Evolutionary conservation across 192 early-diverging fungal species (phyloP).

Genomic region (Dimargaris cristalligena): DNA sequence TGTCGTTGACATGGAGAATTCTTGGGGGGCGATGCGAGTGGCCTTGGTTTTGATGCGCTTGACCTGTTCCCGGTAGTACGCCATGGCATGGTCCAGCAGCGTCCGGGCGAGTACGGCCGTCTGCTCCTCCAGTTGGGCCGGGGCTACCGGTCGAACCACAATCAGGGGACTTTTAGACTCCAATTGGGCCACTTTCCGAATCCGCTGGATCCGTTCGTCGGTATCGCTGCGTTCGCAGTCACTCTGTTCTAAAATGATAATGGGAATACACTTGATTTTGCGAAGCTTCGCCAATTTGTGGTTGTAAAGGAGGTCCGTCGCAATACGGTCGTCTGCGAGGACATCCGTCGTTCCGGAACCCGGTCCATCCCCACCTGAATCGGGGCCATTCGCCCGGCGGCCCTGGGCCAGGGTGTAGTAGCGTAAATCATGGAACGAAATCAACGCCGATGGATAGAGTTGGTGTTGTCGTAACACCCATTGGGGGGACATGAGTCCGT

Average conservation of each 20-base stretch:
- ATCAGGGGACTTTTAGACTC: slow-evolving; percentile 38
- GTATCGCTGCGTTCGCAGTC: slow-evolving; percentile 10
- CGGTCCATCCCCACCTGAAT: slow-evolving; percentile 9
- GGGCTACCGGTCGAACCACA: slow-evolving; percentile 8
- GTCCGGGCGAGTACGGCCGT: slow-evolving; percentile 7
- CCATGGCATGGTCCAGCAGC: slow-evolving; percentile 46
- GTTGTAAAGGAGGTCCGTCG: slow-evolving; percentile 2
- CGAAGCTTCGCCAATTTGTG: slow-evolving; percentile 8
- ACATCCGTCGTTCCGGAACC: neutral
- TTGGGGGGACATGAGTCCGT: slow-evolving; percentile 57
- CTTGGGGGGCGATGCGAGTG: slow-evolving; percentile 34
- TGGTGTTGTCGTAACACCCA: slow-evolving; percentile 55
- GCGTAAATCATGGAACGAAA: slow-evolving; percentile 52
- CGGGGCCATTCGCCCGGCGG: slow-evolving; percentile 18
- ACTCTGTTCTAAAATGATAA: slow-evolving; percentile 1
- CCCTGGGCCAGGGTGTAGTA: slow-evolving; percentile 25
- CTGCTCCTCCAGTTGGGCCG: slow-evolving; percentile 1
- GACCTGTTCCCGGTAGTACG: slow-evolving; percentile 60
- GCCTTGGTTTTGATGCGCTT: slow-evolving; percentile 58
- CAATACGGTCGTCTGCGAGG: slow-evolving; percentile 10
- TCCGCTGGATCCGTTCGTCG: slow-evolving; percentile 22
- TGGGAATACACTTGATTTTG: neutral
- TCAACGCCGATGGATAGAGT: slow-evolving; percentile 39
- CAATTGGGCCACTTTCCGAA: slow-evolving; percentile 32
- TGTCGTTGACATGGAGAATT: slow-evolving; percentile 12